These are phyloP conservation scores for Choiromyces venosus DNA, from an alignment of 495 filamentous ascomycete species.

Conservation along the genomic window DNA sequence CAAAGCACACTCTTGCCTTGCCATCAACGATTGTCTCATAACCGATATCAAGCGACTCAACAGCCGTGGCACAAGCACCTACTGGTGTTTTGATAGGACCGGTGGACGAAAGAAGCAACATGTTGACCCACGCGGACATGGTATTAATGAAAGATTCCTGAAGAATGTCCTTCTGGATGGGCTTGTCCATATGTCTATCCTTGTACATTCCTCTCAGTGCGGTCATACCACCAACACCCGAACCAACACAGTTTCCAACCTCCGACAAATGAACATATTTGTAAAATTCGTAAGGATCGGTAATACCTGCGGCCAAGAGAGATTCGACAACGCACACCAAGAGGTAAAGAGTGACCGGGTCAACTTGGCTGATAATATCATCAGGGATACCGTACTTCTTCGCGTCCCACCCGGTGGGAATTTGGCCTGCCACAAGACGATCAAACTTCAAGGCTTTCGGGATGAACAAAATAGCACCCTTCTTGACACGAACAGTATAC, in stretches of 20 bases:
- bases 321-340: conserved; percentile 89
- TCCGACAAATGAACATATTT: conserved; percentile 98
- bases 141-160: conserved; percentile 99
- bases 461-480: conserved; percentile 87
- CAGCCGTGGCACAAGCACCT: conserved; percentile 92
- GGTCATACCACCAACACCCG: conserved; percentile 88
- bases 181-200: conserved; percentile 92
- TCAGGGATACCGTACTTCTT: conserved; percentile 92
- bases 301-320: conserved; percentile 86
- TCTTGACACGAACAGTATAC: conserved; percentile 87
- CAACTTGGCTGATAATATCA: conserved; percentile 95
- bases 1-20: conserved; percentile 93
- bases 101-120: conserved; percentile 92
- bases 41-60: conserved; percentile 95
- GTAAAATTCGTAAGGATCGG: conserved; percentile 99
- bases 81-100: conserved; percentile 98
- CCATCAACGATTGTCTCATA: conserved; percentile 97
- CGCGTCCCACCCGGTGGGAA: conserved; percentile 95
- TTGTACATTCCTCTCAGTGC: conserved; percentile 97
- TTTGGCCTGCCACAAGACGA: conserved; percentile 90
- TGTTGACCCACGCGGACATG: conserved; percentile 99
- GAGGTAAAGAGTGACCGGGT: conserved; percentile 90
- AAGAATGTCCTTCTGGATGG: conserved; percentile 97
- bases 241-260: conserved; percentile 96
- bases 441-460: conserved; percentile 97